Conservation (phyloP, 768 basidiomycete genomes). For the Mrakia hoshinonis region DNA sequence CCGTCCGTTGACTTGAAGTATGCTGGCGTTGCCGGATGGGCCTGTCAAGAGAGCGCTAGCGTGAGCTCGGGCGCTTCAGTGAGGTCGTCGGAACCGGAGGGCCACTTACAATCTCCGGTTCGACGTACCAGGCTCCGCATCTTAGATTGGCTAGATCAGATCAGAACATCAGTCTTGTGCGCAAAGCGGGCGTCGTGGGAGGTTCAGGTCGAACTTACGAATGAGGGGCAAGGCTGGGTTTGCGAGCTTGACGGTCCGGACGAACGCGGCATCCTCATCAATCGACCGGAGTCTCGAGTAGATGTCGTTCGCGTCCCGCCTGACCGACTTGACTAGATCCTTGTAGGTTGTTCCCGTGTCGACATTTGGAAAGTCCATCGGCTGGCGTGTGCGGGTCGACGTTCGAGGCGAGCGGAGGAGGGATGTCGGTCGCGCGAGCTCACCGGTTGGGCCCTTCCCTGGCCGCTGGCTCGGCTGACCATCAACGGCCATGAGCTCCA, state of each 20-base stretch:
- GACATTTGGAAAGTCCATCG: background rate
- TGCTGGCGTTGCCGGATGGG: conserved; percentile 42
- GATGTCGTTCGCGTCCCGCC: conserved; percentile 63
- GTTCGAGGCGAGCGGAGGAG: background rate
- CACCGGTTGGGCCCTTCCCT: background rate
- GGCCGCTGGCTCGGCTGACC: no score
- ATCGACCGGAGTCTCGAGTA: conserved; percentile 86
- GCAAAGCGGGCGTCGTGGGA: no score
- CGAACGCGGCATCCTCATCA: conserved; percentile 63
- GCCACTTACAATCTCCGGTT: conserved; percentile 52
- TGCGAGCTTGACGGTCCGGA: conserved; percentile 48
- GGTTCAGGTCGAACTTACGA: conserved; percentile 13
- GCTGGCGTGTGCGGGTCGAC: background rate
- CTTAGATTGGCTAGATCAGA: conserved; percentile 67
- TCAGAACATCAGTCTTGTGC: no score
- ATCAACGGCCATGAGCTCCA: no score
- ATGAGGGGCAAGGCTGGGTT: conserved; percentile 13
- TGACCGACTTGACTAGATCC: conserved; percentile 40
- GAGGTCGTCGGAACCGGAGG: background rate
- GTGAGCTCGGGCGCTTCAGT: conserved; percentile 32
- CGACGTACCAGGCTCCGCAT: conserved; percentile 88
- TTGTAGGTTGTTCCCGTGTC: background rate
- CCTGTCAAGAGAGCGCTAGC: conserved; percentile 31
- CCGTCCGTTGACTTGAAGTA: conserved; percentile 94
- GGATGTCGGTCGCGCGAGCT: background rate